Base-by-base conservation (phyloP, 2,329 filamentous ascomycete genomes). In the Cryphonectria parasitica region DNA sequence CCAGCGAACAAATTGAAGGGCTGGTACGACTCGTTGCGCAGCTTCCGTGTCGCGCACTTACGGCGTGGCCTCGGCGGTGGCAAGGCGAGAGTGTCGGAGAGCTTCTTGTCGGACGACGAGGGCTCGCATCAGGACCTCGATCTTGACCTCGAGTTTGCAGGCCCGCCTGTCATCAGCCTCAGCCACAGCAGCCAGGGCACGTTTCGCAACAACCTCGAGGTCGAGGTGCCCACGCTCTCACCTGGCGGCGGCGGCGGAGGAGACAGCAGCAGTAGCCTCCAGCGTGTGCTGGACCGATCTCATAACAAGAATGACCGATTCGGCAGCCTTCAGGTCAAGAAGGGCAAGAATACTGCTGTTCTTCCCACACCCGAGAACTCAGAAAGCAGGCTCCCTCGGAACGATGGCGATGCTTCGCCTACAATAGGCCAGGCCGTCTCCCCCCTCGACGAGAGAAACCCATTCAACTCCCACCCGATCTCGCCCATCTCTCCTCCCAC, bases 141-240 rank as follows among this genome's bases (percentile, higher is more conserved):
- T 39, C 58, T 71, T 54, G 68, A 73, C 43, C 56, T 74, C 72
- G 58, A 68, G 31, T 63, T 43, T 34, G 43, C 58, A 10, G 43
- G 58, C 3, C 28, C 61, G 68, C 28, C 74, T 58, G 10, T 71
- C 39, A 62, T 67, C 49, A 69, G 74, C 1, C 71, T 75, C 17
- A 74, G 73, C 22, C 75, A 71, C 17, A 71, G 72, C 36, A 74
- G 73, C 31, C 71, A 74, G 25, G 70, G 70, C 52, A 76, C 76
- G 1, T 80, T 78, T 67, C 75, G 77, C 19, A 76, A 75, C 56
- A 74, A 69, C 10, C 64, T 80, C n/a, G 76, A 80, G 39, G 73
- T 77, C 66, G 75, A 74, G 52, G 76, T 80, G 13, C 78, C 77
- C 4, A 72, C 75, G 7, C 67, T 76, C 31, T 60, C 69, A 69